These are phyloP conservation scores for Salvia rosmarinus DNA, from an alignment of 257 asterid genomes.

Conservation along the genomic window DNA sequence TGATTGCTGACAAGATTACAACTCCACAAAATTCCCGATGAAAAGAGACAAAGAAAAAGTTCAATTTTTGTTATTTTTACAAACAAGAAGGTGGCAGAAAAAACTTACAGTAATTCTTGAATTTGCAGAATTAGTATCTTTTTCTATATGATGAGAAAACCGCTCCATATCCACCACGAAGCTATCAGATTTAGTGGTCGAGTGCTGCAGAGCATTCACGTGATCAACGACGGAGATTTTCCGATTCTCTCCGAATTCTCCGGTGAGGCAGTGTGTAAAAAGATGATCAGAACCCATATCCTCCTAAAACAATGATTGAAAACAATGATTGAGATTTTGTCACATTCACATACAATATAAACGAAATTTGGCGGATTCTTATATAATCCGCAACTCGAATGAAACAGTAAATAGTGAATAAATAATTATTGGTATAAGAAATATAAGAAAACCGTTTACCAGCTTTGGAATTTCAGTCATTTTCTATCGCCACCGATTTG, in stretches of 20 bases:
- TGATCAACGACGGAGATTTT: slow-evolving; percentile 45
- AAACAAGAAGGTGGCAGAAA: neutral
- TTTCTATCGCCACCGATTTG: slow-evolving; percentile 30
- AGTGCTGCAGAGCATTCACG: slow-evolving; percentile 37
- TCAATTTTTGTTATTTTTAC: neutral
- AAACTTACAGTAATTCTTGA: slow-evolving; percentile 66
- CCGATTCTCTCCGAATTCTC: slow-evolving; percentile 46
- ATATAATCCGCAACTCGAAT: slow-evolving; percentile 15
- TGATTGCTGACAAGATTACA: neutral
- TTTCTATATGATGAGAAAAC: slow-evolving; percentile 55
- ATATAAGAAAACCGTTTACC: slow-evolving; percentile 36
- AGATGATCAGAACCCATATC: slow-evolving; percentile 43
- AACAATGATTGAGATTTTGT: neutral
- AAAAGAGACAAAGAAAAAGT: neutral
- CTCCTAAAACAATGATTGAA: slow-evolving; percentile 32
- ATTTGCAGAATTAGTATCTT: slow-evolving; percentile 46
- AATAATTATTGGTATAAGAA: slow-evolving; percentile 8
- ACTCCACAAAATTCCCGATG: neutral
- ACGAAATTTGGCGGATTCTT: neutral
- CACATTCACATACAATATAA: neutral
- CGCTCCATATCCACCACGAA: slow-evolving; percentile 76
- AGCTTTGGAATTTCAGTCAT: slow-evolving; percentile 41
- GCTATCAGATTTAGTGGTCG: slow-evolving; percentile 46
- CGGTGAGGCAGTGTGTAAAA: slow-evolving; percentile 26
- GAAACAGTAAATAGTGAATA: slow-evolving; percentile 33